Conservation (phyloP, 176 grass and related monocot species). For the Rhynchospora pubera region DNA sequence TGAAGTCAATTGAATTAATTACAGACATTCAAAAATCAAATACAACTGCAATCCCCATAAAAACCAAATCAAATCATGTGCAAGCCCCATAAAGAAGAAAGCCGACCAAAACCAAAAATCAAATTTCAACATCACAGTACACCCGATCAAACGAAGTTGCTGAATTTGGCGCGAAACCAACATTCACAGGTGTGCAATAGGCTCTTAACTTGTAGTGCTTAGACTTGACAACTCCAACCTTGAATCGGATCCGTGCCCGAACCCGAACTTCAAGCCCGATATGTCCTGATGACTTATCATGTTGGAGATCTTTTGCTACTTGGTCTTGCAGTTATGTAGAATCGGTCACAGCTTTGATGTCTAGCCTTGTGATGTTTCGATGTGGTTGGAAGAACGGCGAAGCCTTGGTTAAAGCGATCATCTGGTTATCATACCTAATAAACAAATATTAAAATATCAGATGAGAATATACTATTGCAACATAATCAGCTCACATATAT, state of each 20-base stretch:
- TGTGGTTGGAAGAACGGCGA: conserved; percentile 60
- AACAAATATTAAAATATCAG: neutral
- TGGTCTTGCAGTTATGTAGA: conserved; percentile 20
- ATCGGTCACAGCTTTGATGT: conserved; percentile 19
- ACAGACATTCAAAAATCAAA: conserved; percentile 1
- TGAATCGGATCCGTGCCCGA: conserved; percentile 43
- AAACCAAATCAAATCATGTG: neutral
- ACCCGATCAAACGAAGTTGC: conserved; percentile 47
- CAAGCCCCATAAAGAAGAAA: conserved; percentile 1
- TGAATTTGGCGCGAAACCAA: conserved; percentile 28
- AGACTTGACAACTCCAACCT: conserved; percentile 48
- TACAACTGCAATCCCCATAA: neutral
- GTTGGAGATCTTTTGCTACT: conserved; percentile 30
- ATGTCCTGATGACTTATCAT: conserved; percentile 36
- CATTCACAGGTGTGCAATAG: conserved; percentile 53
- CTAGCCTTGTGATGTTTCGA: conserved; percentile 44
- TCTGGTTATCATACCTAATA: conserved; percentile 26
- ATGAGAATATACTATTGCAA: neutral
- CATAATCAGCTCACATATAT: neutral
- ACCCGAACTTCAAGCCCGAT: conserved; percentile 68
- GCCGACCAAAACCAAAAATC: conserved; percentile 21
- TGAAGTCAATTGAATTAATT: neutral
- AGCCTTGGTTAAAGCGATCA: conserved; percentile 36
- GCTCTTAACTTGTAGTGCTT: conserved; percentile 45
- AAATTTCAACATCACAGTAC: conserved; percentile 60